Percentiles rank a stretch among this genome's conserved stretches.
Evolutionary conservation across 1,284 basidiomycete species (phyloP).

Genomic region (Tilletiopsis washingtonensis): DNA sequence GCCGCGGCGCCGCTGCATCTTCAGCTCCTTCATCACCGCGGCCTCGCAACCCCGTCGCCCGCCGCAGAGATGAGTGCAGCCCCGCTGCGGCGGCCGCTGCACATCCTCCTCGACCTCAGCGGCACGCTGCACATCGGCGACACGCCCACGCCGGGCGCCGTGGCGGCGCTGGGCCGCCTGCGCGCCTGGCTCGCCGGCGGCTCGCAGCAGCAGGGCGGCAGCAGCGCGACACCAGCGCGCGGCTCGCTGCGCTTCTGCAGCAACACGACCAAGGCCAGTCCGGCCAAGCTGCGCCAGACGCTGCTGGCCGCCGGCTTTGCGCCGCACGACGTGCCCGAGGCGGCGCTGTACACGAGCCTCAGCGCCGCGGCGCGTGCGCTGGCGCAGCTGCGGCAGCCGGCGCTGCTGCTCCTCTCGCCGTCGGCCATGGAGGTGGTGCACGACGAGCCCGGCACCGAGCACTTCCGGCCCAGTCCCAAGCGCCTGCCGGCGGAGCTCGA

Average conservation of each 20-base stretch:
- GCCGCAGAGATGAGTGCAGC: no score
- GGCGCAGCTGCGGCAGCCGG: neutral
- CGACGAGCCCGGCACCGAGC: neutral
- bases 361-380: neutral
- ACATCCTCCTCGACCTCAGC: slow-evolving; percentile 61
- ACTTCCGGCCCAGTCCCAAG: neutral
- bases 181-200: slow-evolving; percentile 7
- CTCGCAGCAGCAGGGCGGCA: neutral
- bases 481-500: neutral
- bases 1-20: no score
- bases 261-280: slow-evolving; percentile 18
- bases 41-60: no score
- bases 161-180: slow-evolving; percentile 54
- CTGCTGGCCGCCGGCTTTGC: neutral
- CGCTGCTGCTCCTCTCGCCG: slow-evolving; percentile 1
- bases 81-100: no score
- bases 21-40: no score
- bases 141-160: slow-evolving; percentile 54
- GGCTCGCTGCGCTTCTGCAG: slow-evolving; percentile 8
- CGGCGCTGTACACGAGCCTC: neutral
- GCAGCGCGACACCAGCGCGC: no score
- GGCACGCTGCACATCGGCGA: slow-evolving; percentile 61
- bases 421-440: neutral
- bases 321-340: neutral
- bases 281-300: neutral